These are phyloP conservation scores for Tricholoma flavovirens DNA, from an alignment of 768 basidiomycete species.

Conservation along the genomic window DNA sequence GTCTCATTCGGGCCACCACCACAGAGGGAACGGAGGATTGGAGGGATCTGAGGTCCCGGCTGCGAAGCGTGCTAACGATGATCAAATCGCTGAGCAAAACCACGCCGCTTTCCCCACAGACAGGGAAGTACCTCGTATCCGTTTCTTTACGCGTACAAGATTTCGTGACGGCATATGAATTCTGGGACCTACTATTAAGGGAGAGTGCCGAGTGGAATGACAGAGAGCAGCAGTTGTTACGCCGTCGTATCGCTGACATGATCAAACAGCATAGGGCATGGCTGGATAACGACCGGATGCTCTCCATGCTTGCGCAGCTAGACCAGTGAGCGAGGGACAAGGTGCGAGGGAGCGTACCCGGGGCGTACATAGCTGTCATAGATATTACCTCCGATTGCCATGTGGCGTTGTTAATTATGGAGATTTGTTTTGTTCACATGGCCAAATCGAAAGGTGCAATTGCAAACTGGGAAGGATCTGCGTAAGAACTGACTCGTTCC, in stretches of 20 bases:
- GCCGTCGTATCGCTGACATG: slow-evolving; percentile 33
- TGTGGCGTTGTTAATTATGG: background rate
- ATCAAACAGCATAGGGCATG: slow-evolving; percentile 20
- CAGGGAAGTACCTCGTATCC: slow-evolving; percentile 47
- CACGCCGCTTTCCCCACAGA: slow-evolving; percentile 35
- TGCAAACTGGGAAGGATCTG: slow-evolving; percentile 23
- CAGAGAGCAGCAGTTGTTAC: slow-evolving; percentile 35
- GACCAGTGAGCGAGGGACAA: slow-evolving; percentile 8
- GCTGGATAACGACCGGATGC: slow-evolving; percentile 13
- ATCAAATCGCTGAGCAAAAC: slow-evolving; percentile 32
- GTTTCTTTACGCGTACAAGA: slow-evolving; percentile 45
- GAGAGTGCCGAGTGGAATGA: slow-evolving; percentile 44
- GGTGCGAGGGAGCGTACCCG: too few relatives aligned
- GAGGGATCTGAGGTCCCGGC: slow-evolving; percentile 11
- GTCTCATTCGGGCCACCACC: slow-evolving; percentile 41
- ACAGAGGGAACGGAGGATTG: slow-evolving; percentile 16
- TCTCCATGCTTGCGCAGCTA: slow-evolving; percentile 29
- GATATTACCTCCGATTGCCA: background rate
- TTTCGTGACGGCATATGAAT: slow-evolving; percentile 49
- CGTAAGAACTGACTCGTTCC: slow-evolving; percentile 8
- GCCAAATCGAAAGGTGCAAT: slow-evolving; percentile 3
- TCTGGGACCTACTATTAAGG: slow-evolving; percentile 50
- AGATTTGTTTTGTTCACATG: slow-evolving; percentile 19
- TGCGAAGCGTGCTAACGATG: slow-evolving; percentile 37
- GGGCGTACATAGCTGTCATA: background rate